Evolutionary conservation across 441 rosid genomes (phyloP), one percentile per base, ranked within the genome.

Genomic region (Brassica balearica): DNA sequence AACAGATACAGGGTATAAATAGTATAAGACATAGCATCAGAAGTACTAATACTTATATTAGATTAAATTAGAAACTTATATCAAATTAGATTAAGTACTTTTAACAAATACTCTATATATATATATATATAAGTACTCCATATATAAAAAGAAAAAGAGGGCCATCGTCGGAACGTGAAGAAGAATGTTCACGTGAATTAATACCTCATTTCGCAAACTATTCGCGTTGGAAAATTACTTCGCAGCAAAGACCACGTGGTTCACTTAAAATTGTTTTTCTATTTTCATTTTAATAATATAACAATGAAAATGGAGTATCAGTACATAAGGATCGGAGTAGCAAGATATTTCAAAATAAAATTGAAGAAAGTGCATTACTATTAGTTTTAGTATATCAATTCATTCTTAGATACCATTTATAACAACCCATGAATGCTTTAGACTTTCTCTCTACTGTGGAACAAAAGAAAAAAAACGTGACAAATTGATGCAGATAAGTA

Each of bases 181-280:
- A 61, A 79, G 78, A 73, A 62, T 63, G 53, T 74, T 79, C 82
- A 79, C 82, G 82, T 79, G 82, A 73, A 51, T 19, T 2, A 68
- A 22, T 51, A 73, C 75, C 63, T 63, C 60, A 36, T 62, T 55
- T 55, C 66, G 82, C 66, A 73, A 73, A 38, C 60, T 53, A 62
- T 62, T 68, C 53, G 67, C 78, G 78, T 73, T 17, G 11, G 74
- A 53, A 34, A 73, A 51, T 63, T 62, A 60, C 38, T 62, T 68
- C 66, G 61, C 71, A 73, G 67, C 36, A 79, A 61, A 68, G 8
- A n/a, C 67, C 78, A 73, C 66, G 73, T 72, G 77, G 19, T 72
- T 66, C 73, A 59, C 64, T 12, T 10, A 1, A 60, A 22, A 60
- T 23, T 5, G 71, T 62, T 11, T 61, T 34, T 51, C 38, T 9